phyloP scores from a whole-genome alignment of 2,329 filamentous ascomycete species.

The Colletotrichum melonis region DNA sequence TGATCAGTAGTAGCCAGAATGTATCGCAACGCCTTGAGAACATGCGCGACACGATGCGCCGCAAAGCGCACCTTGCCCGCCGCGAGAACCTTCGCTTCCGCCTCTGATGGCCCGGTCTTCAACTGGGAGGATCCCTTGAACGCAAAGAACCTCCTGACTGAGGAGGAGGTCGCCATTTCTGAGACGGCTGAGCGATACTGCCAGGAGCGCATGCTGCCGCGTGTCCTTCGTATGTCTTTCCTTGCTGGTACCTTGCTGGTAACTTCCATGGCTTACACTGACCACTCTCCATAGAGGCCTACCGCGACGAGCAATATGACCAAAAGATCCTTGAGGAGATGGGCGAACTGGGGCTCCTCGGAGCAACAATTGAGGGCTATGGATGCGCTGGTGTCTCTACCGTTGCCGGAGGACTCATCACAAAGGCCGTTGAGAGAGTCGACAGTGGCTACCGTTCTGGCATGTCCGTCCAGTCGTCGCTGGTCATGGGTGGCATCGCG shows the following conservation, averaged over 20 bases:
- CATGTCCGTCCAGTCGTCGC: slow-evolving; percentile 92
- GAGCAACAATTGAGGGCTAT: slow-evolving; percentile 87
- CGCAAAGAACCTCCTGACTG: slow-evolving; percentile 80
- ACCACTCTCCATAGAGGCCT: slow-evolving; percentile 71
- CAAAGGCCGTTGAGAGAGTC: slow-evolving; percentile 88
- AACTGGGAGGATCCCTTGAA: slow-evolving; percentile 93
- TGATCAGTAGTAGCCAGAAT: neutral
- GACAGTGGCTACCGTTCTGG: slow-evolving; percentile 93
- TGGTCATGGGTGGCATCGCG: slow-evolving; percentile 93
- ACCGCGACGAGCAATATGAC: slow-evolving; percentile 87
- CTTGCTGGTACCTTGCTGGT: slow-evolving; percentile 17
- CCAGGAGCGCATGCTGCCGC: slow-evolving; percentile 86
- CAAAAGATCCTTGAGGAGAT: slow-evolving; percentile 88
- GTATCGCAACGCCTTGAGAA: slow-evolving; percentile 27
- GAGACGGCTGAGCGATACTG: slow-evolving; percentile 95
- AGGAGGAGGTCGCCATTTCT: slow-evolving; percentile 89
- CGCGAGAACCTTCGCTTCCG: slow-evolving; percentile 50
- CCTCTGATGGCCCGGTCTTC: slow-evolving; percentile 61
- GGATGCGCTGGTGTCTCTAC: slow-evolving; percentile 89
- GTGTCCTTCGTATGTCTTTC: slow-evolving; percentile 78
- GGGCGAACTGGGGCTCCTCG: slow-evolving; percentile 90
- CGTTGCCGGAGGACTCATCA: slow-evolving; percentile 90
- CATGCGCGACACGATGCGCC: slow-evolving; percentile 26
- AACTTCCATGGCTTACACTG: neutral
- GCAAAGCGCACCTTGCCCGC: slow-evolving; percentile 33